These are phyloP conservation scores for Phytopythium chamaehyphon DNA, from an alignment of 352 stramenopile species.

Conservation along the genomic window DNA sequence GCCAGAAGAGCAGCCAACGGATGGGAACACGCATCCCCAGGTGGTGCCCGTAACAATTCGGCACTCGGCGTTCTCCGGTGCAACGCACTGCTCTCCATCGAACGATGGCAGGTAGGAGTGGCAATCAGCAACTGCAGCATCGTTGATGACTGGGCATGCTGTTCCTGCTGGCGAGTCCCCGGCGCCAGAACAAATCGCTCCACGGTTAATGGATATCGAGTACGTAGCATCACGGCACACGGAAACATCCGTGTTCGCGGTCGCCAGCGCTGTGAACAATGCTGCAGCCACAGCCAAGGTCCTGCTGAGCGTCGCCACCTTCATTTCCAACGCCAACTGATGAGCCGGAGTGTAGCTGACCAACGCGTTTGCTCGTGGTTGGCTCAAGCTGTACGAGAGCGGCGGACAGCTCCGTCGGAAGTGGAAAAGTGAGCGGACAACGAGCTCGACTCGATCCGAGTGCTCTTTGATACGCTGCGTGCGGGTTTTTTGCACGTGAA, in stretches of 20 bases:
- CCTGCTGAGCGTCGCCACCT: no score
- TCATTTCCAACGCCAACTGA: no score
- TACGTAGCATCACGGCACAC: conserved; percentile 46
- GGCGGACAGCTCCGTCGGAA: no score
- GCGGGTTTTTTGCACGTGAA: no score
- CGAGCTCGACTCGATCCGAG: no score
- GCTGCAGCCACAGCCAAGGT: no score
- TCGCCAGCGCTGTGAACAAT: not conserved
- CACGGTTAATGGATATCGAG: conserved; percentile 27
- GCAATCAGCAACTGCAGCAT: conserved; percentile 36
- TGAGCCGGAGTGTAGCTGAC: no score
- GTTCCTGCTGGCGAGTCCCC: conserved; percentile 31
- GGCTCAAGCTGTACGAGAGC: no score
- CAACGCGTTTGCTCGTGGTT: conserved; percentile 4
- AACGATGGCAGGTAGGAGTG: conserved; percentile 41
- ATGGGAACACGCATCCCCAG: conserved; percentile 36
- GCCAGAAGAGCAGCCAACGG: conserved; percentile 17
- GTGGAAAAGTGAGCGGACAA: no score
- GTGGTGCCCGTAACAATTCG: conserved; percentile 27
- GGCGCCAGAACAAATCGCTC: conserved; percentile 44
- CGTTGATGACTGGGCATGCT: conserved; percentile 43
- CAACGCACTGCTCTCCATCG: conserved; percentile 26
- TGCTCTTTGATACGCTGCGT: no score
- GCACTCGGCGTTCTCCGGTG: conserved; percentile 34
- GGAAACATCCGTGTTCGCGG: conserved; percentile 24